These are phyloP conservation scores for Umbellularia californica DNA, from an alignment of 164 flowering plant genomes.

Conservation along the genomic window DNA sequence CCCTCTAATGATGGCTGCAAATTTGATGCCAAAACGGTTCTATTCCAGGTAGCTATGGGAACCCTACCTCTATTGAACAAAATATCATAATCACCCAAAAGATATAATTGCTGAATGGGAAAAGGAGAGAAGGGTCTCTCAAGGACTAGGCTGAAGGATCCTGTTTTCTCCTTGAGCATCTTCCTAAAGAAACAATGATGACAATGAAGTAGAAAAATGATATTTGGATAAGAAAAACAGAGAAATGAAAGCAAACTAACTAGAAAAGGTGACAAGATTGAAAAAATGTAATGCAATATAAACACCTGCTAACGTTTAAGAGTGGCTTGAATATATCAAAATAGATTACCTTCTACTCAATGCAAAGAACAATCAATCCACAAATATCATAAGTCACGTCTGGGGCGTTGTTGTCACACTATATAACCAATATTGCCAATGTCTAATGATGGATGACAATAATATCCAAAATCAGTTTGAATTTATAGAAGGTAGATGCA, in stretches of 20 bases:
- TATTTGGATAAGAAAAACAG: too few relatives aligned
- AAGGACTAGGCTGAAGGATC: constrained; percentile 65
- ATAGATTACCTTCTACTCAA: too few relatives aligned
- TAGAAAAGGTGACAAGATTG: neutral
- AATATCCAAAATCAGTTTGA: too few relatives aligned
- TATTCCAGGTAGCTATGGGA: constrained; percentile 69
- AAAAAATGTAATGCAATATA: too few relatives aligned
- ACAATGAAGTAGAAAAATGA: neutral
- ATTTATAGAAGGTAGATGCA: too few relatives aligned
- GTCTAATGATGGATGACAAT: too few relatives aligned
- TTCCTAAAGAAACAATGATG: constrained; percentile 44
- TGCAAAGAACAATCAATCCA: too few relatives aligned
- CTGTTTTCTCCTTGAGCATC: constrained; percentile 53
- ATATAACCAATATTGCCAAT: too few relatives aligned
- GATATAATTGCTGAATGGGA: constrained; percentile 73
- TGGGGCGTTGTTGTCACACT: too few relatives aligned
- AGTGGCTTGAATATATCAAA: too few relatives aligned
- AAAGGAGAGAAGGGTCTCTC: constrained; percentile 88
- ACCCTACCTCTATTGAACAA: constrained; percentile 67
- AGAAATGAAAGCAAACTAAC: neutral
- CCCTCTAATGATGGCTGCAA: constrained; percentile 41
- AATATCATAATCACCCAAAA: constrained; percentile 40
- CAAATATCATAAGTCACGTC: too few relatives aligned
- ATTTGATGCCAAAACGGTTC: constrained; percentile 36
- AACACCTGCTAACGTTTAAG: too few relatives aligned